Conservation (phyloP, 176 grass and related monocot species). For the barley (Hordeum vulgare) region DNA sequence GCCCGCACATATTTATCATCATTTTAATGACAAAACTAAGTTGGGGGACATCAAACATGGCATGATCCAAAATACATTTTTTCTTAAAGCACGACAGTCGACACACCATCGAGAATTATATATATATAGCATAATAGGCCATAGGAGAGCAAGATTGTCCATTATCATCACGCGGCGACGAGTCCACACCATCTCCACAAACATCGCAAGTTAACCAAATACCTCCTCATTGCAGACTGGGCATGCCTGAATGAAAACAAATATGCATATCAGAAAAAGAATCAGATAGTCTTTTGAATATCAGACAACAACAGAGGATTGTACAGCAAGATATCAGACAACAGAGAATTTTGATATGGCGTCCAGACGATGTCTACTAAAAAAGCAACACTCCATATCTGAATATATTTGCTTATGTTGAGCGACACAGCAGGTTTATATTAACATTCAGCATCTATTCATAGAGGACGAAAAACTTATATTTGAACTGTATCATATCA, state of each 20-base stretch:
- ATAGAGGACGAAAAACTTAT: neutral
- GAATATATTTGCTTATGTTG: neutral
- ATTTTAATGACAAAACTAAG: slow-evolving; percentile 15
- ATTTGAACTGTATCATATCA: neutral
- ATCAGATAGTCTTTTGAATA: slow-evolving; percentile 8
- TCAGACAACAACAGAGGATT: neutral
- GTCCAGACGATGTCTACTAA: slow-evolving; percentile 6
- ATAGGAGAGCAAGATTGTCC: neutral
- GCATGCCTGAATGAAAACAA: slow-evolving; percentile 50
- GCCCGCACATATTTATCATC: slow-evolving; percentile 7
- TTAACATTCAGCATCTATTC: slow-evolving; percentile 10
- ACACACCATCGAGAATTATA: neutral
- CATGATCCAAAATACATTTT: neutral
- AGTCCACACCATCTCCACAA: neutral
- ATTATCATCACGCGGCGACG: neutral
- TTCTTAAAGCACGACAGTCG: neutral
- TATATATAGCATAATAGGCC: neutral
- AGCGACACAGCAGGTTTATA: neutral
- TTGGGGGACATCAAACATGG: slow-evolving; percentile 9
- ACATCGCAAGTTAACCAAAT: slow-evolving; percentile 39
- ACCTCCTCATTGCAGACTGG: slow-evolving; percentile 74
- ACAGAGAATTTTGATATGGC: neutral
- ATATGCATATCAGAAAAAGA: neutral
- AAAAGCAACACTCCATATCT: neutral
- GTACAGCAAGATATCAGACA: neutral